Evolutionary conservation across 1,139 yeast species (phyloP), one percentile per base, ranked within the genome.

Genomic region (Insectozyma bohioensis): DNA sequence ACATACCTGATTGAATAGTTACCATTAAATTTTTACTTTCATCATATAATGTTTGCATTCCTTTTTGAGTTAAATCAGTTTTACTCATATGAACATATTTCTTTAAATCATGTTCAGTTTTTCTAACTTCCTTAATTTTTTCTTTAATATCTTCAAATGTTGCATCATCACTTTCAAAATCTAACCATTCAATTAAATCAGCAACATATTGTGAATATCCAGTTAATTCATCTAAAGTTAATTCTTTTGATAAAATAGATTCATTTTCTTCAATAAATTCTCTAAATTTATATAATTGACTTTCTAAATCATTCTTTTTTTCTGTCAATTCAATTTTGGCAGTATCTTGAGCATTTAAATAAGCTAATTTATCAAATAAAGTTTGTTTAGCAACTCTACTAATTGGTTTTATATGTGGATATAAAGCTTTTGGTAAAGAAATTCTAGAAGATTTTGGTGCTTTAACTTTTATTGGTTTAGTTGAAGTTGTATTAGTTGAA

Each of bases 101-200:
- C 12, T 54, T 49, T 20, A 67, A 44, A 20, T 49, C 52, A 1
- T 36, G 24, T 41, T 50, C 54, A 31, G 50, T 50, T 3, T 36
- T 37, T 3, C 42, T 37, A 12, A 66, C 36, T 26, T 49, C 48
- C 2, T 45, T 39, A 12, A 54, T 42, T 41, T 58, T 64, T 1
- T 39, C 45, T 29, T 56, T 47, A 26, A 77, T 54, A 7, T 62
- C 73, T n/a, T 62, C 63, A 25, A 69, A 39, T 1, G 67, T 43
- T 1, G 86, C 74, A 19, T 63, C 66, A 36, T 78, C 85, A 34
- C 86, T 74, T 14, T 81, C 90, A 45, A 75, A 79, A 35, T 86
- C 95, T 23, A 87, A 63, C 95, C 95, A 86, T 42, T 84, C 94
- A 33, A 84, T 60, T 15, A 70, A 61, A 15, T 78, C 80, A 19